Base-by-base conservation (phyloP, 306 rosid genomes). In the Trichosanthes cucumerina region DNA sequence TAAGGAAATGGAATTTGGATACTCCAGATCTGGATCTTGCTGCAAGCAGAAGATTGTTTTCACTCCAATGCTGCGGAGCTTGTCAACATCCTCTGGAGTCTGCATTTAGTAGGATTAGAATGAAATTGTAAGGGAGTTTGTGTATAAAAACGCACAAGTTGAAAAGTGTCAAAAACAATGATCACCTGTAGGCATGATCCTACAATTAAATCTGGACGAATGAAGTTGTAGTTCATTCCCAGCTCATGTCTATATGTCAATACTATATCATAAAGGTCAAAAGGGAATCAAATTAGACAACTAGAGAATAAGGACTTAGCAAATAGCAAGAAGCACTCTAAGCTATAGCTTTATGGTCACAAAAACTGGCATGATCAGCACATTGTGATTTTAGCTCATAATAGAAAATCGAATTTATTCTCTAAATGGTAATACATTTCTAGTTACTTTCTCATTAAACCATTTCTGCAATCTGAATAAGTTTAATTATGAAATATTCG, bases 121-220 rank as follows among this genome's bases (percentile, higher is more conserved):
- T 2, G 31, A 60, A 76, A 43, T 56, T 46, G 65, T 89, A 71
- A 81, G 80, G 77, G 63, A 31, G 81, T 4, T 82, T 31, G 52
- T 57, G 80, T 57, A 82, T 62, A 82, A 60, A 76, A 26, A 79
- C 47, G 12, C 75, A 26, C 19, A 56, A 57, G 49, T 77, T 72
- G 41, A 74, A 38, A 75, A 70, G 31, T 38, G 12, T 50, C 36
- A 28, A 41, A 39, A 82, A 78, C 65, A 80, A 76, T 19, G 69
- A 82, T 81, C 78, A 96, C 99, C 99, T 96, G 99, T 50, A 92
- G 81, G 84, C 99, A 96, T 34, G 99, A 96, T 64, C 99, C 99
- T 71, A 96, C 99, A 79, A 92, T 96, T 80, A 96, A 83, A 88
- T 96, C 97, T 24, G 96, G 93, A 81, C 80, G 87, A 85, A 96